Evolutionary conservation across 495 filamentous ascomycete genomes (phyloP), one percentile per base, ranked within the genome.

Genomic region (Aspergillus hancockii): DNA sequence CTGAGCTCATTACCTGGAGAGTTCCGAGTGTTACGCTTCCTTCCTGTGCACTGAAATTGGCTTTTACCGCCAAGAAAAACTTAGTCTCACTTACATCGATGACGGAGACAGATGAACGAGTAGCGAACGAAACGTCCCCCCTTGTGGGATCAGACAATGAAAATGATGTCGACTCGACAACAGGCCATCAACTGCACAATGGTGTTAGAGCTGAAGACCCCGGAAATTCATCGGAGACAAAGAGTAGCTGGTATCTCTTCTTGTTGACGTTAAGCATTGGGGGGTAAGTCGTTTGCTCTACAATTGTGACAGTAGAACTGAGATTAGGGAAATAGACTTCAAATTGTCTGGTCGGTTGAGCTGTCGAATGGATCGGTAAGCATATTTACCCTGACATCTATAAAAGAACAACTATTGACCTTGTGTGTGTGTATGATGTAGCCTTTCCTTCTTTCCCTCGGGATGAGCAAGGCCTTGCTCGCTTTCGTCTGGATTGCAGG

Each of bases 261-360:
- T 75, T 96, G 60, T 73, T 96, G 69, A 96, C 92, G 2, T 74
- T 96, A 45, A 85, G 88, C 65, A 88, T 94, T 60, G 89, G 90
- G 43, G 92, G 85, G 82, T 85, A 64, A 79, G 82, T 75, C 43
- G 32, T 50, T 52, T 43, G 23, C 55, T 57, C 25, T 57, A 53
- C 34, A 18, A 16, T 53, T 1, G 14, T 22, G 9, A 53, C 23
- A 4, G 34, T 14, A 41, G 30, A n/a, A 40, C 49, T 60, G 38
- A 61, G 45, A 0, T 23, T 31, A 49, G 31, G 21, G 2, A 18
- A 43, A 18, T 55, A 85, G 90, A 25, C 78, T 97, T 59, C 92
- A 96, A 71, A 86, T 97, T 67, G 91, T 91, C n/a, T 97, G 93
- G 93, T 89, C 91, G 8, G 91, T 94, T 41, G 92, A 96, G 69